Conservation (phyloP, 495 filamentous ascomycete species). For the Annulohypoxylon stygium region DNA sequence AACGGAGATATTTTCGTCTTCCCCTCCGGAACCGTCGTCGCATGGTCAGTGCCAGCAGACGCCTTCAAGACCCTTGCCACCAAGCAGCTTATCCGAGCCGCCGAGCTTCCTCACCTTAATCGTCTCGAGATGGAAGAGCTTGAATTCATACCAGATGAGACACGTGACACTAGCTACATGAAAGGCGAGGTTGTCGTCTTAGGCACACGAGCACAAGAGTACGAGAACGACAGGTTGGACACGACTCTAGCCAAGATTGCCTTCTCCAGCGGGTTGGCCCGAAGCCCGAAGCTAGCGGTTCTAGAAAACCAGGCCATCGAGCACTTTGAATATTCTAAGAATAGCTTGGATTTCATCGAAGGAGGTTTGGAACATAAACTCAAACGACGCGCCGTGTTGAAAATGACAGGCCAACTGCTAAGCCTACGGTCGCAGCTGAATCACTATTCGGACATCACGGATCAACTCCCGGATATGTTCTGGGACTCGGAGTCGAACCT, state of each 20-base stretch:
- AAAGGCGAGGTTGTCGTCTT: conserved; percentile 91
- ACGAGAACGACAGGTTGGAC: conserved; percentile 65
- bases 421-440: conserved; percentile 92
- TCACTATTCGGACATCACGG: conserved; percentile 95
- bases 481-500: conserved; percentile 94
- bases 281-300: conserved; percentile 95
- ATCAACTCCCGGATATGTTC: conserved; percentile 94
- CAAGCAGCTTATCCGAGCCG: conserved; percentile 77
- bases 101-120: conserved; percentile 77
- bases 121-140: conserved; percentile 87
- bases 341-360: conserved; percentile 84
- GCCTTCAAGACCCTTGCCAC: conserved; percentile 80
- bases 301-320: conserved; percentile 84
- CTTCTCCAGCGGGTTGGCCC: conserved; percentile 94
- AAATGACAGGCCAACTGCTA: conserved; percentile 94
- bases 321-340: conserved; percentile 76
- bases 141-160: conserved; percentile 83
- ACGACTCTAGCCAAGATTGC: conserved; percentile 93
- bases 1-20: conserved; percentile 95
- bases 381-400: conserved; percentile 82
- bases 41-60: conserved; percentile 84
- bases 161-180: conserved; percentile 80
- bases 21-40: conserved; percentile 93
- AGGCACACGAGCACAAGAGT: conserved; percentile 72
- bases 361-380: conserved; percentile 74